phyloP scores from a whole-genome alignment of 2,329 filamentous ascomycete genomes.

The Diplodia seriata region DNA sequence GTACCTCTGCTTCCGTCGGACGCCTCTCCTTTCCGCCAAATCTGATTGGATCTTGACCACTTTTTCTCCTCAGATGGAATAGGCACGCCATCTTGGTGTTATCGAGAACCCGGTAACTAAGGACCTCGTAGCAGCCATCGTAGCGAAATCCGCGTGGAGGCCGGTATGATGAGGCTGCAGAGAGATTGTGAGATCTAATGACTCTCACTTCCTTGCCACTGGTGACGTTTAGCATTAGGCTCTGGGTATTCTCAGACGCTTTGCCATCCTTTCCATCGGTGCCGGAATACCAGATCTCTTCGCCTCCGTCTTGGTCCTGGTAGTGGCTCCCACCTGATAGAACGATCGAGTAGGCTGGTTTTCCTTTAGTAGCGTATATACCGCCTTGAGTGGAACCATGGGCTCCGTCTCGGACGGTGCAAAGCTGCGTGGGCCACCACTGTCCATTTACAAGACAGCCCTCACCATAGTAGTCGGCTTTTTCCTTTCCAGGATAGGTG shows the following conservation, averaged over 20 bases:
- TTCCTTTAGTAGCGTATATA: constrained; percentile 56
- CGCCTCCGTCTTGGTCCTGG: constrained; percentile 58
- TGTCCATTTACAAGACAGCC: constrained; percentile 54
- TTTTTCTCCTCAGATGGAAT: constrained; percentile 56
- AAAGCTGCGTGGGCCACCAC: constrained; percentile 64
- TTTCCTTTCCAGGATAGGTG: constrained; percentile 36
- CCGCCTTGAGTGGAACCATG: constrained; percentile 59
- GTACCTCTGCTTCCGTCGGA: constrained; percentile 52
- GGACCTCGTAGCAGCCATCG: constrained; percentile 63
- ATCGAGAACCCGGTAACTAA: constrained; percentile 49
- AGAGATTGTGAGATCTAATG: constrained; percentile 55
- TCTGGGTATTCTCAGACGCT: constrained; percentile 50
- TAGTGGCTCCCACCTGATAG: constrained; percentile 56
- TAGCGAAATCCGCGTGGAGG: constrained; percentile 62
- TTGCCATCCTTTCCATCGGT: constrained; percentile 50
- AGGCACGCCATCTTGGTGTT: constrained; percentile 51
- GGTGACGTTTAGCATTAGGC: constrained; percentile 51
- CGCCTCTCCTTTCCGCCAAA: constrained; percentile 49
- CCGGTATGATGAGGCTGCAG: constrained; percentile 47
- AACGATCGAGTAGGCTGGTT: constrained; percentile 64
- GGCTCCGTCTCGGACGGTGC: constrained; percentile 60
- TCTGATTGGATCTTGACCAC: constrained; percentile 57
- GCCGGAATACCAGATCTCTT: constrained; percentile 60
- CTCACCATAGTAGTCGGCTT: constrained; percentile 49
- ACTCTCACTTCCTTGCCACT: constrained; percentile 56